These are phyloP conservation scores for Brettanomyces nanus DNA, from an alignment of 805 yeast species.

Conservation along the genomic window DNA sequence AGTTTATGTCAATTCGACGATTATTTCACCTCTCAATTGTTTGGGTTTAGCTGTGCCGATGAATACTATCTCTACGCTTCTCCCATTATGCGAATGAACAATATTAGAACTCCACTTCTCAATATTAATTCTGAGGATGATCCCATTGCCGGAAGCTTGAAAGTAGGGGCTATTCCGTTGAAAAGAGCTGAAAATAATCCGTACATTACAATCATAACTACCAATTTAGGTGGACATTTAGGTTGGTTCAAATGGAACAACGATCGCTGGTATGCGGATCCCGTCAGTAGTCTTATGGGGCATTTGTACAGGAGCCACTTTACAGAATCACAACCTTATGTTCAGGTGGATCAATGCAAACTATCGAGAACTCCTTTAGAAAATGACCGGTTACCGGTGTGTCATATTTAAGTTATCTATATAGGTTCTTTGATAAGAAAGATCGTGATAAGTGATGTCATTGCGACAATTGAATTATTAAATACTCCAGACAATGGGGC, in stretches of 20 bases:
- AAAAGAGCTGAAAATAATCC: slow-evolving; percentile 50
- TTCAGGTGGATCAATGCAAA: slow-evolving; percentile 7
- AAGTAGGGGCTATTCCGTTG: slow-evolving; percentile 38
- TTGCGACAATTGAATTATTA: too few relatives aligned
- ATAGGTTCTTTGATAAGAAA: too few relatives aligned
- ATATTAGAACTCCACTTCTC: slow-evolving; percentile 55
- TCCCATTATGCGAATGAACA: slow-evolving; percentile 41
- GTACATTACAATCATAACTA: slow-evolving; percentile 45
- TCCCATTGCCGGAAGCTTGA: slow-evolving; percentile 51
- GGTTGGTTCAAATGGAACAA: slow-evolving; percentile 65
- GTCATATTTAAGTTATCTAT: too few relatives aligned
- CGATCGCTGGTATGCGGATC: slow-evolving; percentile 57
- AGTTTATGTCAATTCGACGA: slow-evolving; percentile 55
- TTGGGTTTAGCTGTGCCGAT: slow-evolving; percentile 53
- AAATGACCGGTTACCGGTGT: too few relatives aligned
- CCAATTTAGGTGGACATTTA: slow-evolving; percentile 72
- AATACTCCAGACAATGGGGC: too few relatives aligned
- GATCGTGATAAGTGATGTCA: too few relatives aligned
- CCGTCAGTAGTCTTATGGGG: slow-evolving; percentile 33
- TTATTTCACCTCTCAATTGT: slow-evolving; percentile 52
- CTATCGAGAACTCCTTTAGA: too few relatives aligned
- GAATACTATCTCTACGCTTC: slow-evolving; percentile 64
- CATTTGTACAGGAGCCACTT: slow-evolving; percentile 16
- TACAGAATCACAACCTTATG: too few relatives aligned
- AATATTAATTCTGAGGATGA: slow-evolving; percentile 65